These are phyloP conservation scores for Solanum chilense DNA, from an alignment of 257 asterid species.

Conservation along the genomic window DNA sequence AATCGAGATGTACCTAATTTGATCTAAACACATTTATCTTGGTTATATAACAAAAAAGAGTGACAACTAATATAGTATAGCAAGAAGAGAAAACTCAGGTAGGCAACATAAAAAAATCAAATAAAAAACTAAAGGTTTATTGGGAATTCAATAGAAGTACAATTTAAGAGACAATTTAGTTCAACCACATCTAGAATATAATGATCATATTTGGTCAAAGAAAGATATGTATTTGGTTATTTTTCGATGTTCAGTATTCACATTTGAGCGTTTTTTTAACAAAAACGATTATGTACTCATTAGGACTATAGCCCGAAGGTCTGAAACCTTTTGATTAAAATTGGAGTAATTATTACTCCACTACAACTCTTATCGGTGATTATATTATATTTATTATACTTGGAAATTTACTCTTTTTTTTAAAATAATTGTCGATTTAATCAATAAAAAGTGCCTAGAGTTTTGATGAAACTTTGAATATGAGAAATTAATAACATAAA, in stretches of 20 bases:
- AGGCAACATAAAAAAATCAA: background rate
- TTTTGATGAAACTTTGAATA: too few relatives aligned
- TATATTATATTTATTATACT: background rate
- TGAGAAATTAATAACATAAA: too few relatives aligned
- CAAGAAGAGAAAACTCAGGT: background rate
- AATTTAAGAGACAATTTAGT: background rate
- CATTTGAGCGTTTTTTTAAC: too few relatives aligned
- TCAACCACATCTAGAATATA: background rate
- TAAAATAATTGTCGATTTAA: background rate
- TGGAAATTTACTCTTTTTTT: too few relatives aligned
- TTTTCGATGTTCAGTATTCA: too few relatives aligned
- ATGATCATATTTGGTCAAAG: background rate
- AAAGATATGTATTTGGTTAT: too few relatives aligned
- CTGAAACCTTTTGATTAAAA: too few relatives aligned
- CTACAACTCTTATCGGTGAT: rapidly evolving
- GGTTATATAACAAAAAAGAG: background rate
- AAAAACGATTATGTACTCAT: too few relatives aligned
- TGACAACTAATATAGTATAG: background rate
- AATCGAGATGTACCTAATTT: background rate
- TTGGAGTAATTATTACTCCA: too few relatives aligned
- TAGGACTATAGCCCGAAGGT: too few relatives aligned
- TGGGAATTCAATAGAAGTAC: background rate
- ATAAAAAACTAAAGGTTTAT: too few relatives aligned
- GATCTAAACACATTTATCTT: rapidly evolving
- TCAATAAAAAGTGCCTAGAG: background rate